Conservation (phyloP, 768 basidiomycete genomes). For the Suillus occidentalis region DNA sequence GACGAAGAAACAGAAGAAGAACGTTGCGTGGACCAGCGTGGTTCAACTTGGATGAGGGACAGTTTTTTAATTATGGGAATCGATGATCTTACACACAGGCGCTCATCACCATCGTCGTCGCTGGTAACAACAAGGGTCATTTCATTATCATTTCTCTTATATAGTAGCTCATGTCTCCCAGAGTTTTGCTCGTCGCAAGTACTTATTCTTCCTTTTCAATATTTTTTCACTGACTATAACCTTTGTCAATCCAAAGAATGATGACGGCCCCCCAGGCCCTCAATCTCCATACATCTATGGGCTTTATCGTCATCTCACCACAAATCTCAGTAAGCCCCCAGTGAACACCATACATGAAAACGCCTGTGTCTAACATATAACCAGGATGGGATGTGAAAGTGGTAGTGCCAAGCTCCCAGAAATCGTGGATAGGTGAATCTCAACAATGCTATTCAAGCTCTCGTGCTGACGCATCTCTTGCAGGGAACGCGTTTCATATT, state of each 20-base stretch:
- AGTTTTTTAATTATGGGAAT: slow-evolving; percentile 23
- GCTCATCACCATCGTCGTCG: slow-evolving; percentile 6
- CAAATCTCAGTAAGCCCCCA: slow-evolving; percentile 51
- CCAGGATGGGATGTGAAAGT: slow-evolving; percentile 80
- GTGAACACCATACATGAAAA: slow-evolving; percentile 7
- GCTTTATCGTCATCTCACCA: slow-evolving; percentile 60
- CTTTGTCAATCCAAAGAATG: slow-evolving; percentile 51
- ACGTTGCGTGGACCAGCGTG: slow-evolving; percentile 1
- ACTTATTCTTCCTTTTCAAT: slow-evolving; percentile 2
- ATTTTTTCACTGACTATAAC: neutral
- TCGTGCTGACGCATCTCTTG: slow-evolving; percentile 1
- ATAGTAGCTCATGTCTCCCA: slow-evolving; percentile 24
- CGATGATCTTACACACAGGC: slow-evolving; percentile 8
- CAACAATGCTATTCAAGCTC: neutral
- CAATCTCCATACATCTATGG: slow-evolving; percentile 79
- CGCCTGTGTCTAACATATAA: neutral
- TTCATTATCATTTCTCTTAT: neutral
- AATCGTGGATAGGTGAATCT: slow-evolving; percentile 80
- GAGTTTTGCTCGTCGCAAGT: slow-evolving; percentile 47
- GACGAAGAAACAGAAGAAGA: slow-evolving; percentile 3
- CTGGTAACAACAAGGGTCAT: slow-evolving; percentile 12
- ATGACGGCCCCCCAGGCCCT: slow-evolving; percentile 75
- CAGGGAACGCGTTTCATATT: slow-evolving; percentile 82
- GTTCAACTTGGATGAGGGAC: slow-evolving; percentile 13
- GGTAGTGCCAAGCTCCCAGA: slow-evolving; percentile 77